Conservation (phyloP, 2,329 filamentous ascomycete genomes). For the Aspergillus ustus region DNA sequence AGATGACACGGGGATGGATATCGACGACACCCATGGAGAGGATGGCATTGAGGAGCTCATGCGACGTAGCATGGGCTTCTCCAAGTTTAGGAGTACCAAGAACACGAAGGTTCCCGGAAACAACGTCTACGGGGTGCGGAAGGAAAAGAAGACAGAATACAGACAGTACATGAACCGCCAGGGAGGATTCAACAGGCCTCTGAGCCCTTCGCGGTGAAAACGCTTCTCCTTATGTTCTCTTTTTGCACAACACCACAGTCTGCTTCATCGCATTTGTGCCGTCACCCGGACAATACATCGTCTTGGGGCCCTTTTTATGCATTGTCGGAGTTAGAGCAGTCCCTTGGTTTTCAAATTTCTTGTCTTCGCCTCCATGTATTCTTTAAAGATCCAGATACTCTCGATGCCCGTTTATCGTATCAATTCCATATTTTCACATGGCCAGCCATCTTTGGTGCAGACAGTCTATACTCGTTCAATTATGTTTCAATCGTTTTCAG, state of each 20-base stretch:
- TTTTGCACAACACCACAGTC: conserved; percentile 13
- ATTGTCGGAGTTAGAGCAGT: conserved; percentile 37
- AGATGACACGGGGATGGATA: conserved; percentile 44
- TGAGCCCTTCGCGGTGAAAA: conserved; percentile 50
- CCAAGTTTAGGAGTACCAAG: conserved; percentile 83
- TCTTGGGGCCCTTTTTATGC: conserved; percentile 25
- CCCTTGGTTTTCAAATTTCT: conserved; percentile 4
- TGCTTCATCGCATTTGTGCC: conserved; percentile 10
- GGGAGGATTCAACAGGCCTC: conserved; percentile 56
- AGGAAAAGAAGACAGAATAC: conserved; percentile 94
- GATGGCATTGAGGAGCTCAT: conserved; percentile 75
- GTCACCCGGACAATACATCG: conserved; percentile 21
- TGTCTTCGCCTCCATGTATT: conserved; percentile 1
- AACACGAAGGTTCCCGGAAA: conserved; percentile 88
- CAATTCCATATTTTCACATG: neutral
- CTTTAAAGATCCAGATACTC: conserved; percentile 8
- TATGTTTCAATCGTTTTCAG: neutral
- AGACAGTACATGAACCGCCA: conserved; percentile 84
- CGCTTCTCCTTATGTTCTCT: conserved; percentile 8
- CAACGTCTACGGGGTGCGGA: conserved; percentile 77
- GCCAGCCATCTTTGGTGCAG: neutral
- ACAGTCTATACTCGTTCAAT: neutral
- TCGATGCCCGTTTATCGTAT: conserved; percentile 1
- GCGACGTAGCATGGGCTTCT: conserved; percentile 88
- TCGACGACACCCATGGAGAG: conserved; percentile 56